Evolutionary conservation across 257 asterid genomes (phyloP).

Genomic region (Nyctanthes arbortristis): DNA sequence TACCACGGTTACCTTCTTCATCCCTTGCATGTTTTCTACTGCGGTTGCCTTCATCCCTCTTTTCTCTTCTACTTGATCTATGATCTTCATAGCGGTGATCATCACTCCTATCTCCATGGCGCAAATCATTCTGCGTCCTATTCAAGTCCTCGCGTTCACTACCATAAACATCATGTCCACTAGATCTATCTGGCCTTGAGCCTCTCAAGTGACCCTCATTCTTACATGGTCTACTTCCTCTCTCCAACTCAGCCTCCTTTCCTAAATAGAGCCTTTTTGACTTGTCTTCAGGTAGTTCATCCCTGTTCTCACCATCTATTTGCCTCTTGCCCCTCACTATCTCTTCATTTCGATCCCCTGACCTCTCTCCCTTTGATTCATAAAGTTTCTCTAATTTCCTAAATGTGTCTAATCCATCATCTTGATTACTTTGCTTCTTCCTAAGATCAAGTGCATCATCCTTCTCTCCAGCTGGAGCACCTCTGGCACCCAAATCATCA

Average conservation of each 20-base stretch:
- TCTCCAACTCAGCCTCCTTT: slow-evolving; percentile 33
- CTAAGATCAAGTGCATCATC: slow-evolving; percentile 19
- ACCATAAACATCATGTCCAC: slow-evolving; percentile 26
- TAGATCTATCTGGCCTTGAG: slow-evolving; percentile 21
- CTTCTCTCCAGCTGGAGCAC: slow-evolving; percentile 27
- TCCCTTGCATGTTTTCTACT: slow-evolving; percentile 57
- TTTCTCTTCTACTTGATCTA: slow-evolving; percentile 46
- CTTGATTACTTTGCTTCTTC: slow-evolving; percentile 28
- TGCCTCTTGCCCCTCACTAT: slow-evolving; percentile 41
- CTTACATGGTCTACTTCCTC: slow-evolving; percentile 28
- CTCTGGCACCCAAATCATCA: slow-evolving; percentile 37
- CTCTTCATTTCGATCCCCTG: slow-evolving; percentile 36
- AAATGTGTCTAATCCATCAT: slow-evolving; percentile 39
- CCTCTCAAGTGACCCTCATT: slow-evolving; percentile 31
- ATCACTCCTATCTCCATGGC: slow-evolving; percentile 30
- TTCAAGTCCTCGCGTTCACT: slow-evolving; percentile 15
- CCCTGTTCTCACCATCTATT: slow-evolving; percentile 31
- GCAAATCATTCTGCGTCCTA: slow-evolving; percentile 32
- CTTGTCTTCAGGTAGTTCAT: slow-evolving; percentile 43
- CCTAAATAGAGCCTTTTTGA: slow-evolving; percentile 39
- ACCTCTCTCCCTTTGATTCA: slow-evolving; percentile 44
- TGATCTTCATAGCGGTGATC: slow-evolving; percentile 34
- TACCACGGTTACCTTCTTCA: slow-evolving; percentile 49
- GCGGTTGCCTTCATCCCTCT: slow-evolving; percentile 41
- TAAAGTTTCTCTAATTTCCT: slow-evolving; percentile 50